Evolutionary conservation across 139 green algal genomes (phyloP).

Genomic region (Ettlia oleoabundans): DNA sequence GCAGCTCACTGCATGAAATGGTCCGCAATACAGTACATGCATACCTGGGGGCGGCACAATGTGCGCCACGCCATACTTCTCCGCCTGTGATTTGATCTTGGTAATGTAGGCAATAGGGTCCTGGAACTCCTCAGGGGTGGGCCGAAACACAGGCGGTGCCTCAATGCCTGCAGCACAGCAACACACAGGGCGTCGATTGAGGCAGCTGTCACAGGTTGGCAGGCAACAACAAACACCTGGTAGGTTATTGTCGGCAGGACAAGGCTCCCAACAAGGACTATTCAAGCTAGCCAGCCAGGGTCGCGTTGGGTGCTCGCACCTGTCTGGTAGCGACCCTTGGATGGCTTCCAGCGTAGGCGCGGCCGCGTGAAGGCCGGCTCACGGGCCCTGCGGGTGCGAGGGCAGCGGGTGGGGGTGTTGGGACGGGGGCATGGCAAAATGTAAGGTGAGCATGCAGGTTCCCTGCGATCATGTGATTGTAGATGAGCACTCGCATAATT

Average conservation of each 20-base stretch:
- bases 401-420: no score
- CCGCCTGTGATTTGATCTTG: conserved; percentile 65
- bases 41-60: conserved; percentile 84
- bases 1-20: no score
- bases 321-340: conserved; percentile 24
- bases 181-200: not conserved
- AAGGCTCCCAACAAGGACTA: no score
- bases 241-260: not conserved
- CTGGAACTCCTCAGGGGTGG: conserved; percentile 80
- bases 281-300: no score
- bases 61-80: conserved; percentile 80
- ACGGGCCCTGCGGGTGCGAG: conserved; percentile 24
- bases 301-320: no score
- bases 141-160: conserved; percentile 72
- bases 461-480: no score
- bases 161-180: conserved; percentile 37
- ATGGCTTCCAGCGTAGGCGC: conserved; percentile 35
- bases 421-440: no score
- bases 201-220: no score
- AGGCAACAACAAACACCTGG: not conserved
- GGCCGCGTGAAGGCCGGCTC: conserved; percentile 25
- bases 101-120: conserved; percentile 87
- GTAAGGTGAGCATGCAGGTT: no score
- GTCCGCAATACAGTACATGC: no score
- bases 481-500: no score